Base-by-base conservation (phyloP, 2,329 filamentous ascomycete species). In the Diaporthe nobilis region DNA sequence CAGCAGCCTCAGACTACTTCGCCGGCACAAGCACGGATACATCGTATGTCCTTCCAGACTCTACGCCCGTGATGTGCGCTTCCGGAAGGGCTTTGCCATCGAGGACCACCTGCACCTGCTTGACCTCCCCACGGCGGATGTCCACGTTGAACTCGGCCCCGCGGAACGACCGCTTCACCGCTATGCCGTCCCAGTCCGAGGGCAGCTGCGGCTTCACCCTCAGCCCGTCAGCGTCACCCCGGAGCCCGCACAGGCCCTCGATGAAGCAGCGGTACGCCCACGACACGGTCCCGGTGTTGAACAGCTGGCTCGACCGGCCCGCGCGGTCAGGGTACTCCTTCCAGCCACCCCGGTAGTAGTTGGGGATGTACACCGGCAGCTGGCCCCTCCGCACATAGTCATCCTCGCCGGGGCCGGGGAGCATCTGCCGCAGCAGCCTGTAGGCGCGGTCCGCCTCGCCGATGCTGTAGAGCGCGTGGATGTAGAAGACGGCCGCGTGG, bases 211-310 rank as follows among this genome's bases (percentile, higher is more conserved):
- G 89, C 2, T 84, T 81, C 39, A 91, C 82, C 12, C 78, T 78
- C 70, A 91, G 79, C 0, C 89, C 89, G 2, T 87, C 81, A 1
- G 81, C 81, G 15, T 88, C 87, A 37, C 89, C 89, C 15, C 85
- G 84, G 51, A 91, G 81, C 0, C 89, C 89, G 76, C 88, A 90
- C 7, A 91, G 80, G 0, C 89, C 88, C 80, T 91, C 89, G 63
- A 90, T 86, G 78, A 91, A 86, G 80, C 85, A 87, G 13, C 89
- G 85, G 80, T 90, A 91, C 3, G 85, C 88, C 89, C 89, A 91
- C 25, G 87, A 87, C 34, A 90, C 87, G 8, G 89, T 91, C 4
- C 89, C 89, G 2, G 89, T 91, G 80, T 91, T 91, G 83, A 91
- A 90, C 22, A 91, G 80, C 80, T 90, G 89, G 78, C 88, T 90